Conservation (phyloP, 2,329 filamentous ascomycete genomes). For the Zalaria obscura region DNA sequence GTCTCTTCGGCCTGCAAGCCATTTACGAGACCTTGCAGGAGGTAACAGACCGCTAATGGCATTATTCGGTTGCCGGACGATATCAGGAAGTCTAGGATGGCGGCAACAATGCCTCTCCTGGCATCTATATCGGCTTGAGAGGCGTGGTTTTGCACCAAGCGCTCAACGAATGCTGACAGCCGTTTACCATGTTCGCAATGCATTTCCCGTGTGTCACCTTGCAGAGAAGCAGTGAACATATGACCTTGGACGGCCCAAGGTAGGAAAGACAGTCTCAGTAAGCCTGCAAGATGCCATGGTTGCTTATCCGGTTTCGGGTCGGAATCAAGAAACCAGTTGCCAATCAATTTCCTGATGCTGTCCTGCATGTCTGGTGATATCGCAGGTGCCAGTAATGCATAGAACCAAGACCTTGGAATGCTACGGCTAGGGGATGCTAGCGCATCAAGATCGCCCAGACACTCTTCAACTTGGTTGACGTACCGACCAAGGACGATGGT, state of each 20-base stretch:
- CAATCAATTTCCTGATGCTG: slow-evolving; percentile 30
- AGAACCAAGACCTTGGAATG: slow-evolving; percentile 24
- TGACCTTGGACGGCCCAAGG: slow-evolving; percentile 33
- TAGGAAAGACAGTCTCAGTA: slow-evolving; percentile 27
- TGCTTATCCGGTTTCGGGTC: slow-evolving; percentile 10
- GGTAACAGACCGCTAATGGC: slow-evolving; percentile 25
- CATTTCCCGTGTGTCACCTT: slow-evolving; percentile 14
- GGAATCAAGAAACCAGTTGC: slow-evolving; percentile 27
- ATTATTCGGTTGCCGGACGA: slow-evolving; percentile 9
- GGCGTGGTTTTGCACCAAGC: slow-evolving; percentile 13
- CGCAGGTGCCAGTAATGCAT: slow-evolving; percentile 26
- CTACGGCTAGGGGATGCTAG: slow-evolving; percentile 20
- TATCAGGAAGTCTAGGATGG: slow-evolving; percentile 20
- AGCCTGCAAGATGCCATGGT: slow-evolving; percentile 15
- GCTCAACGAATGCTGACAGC: slow-evolving; percentile 21
- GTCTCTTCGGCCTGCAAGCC: slow-evolving; percentile 13
- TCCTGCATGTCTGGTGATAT: slow-evolving; percentile 28
- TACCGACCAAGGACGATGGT: slow-evolving; percentile 35
- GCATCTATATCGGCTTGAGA: slow-evolving; percentile 6
- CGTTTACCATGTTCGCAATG: slow-evolving; percentile 26
- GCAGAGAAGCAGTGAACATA: slow-evolving; percentile 26
- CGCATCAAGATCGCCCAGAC: slow-evolving; percentile 26
- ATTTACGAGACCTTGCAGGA: slow-evolving; percentile 26
- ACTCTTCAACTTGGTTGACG: slow-evolving; percentile 32
- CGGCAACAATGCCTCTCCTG: slow-evolving; percentile 11